Percentiles rank a stretch among this genome's conserved stretches.
phyloP scores from a whole-genome alignment of 768 basidiomycete genomes.

The Russula griseocarnosa region DNA sequence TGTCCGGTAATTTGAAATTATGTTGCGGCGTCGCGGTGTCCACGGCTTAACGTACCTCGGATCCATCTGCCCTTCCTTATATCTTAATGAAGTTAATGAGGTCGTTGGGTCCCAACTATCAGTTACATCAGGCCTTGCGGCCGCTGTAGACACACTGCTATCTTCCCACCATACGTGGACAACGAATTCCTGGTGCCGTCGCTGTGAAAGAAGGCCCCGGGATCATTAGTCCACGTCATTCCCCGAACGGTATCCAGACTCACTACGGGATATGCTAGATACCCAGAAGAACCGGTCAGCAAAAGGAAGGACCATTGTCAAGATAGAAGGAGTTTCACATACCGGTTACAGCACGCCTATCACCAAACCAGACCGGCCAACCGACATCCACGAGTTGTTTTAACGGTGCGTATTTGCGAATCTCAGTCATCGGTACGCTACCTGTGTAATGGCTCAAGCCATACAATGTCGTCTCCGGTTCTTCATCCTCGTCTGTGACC shows the following conservation, averaged over 20 bases:
- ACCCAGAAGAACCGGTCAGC: neutral
- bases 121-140: neutral
- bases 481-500: conserved; percentile 36
- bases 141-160: neutral
- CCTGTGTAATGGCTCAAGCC: conserved; percentile 31
- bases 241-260: conserved; percentile 1
- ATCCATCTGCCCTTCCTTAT: conserved; percentile 20
- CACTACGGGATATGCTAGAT: conserved; percentile 21
- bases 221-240: neutral
- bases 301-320: neutral
- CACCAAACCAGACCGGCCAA: conserved; percentile 18
- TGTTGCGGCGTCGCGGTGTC: neutral
- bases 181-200: conserved; percentile 20
- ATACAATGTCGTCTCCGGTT: conserved; percentile 22
- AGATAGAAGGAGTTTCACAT: neutral
- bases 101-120: conserved; percentile 17
- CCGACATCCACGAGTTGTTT: conserved; percentile 24
- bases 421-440: conserved; percentile 20
- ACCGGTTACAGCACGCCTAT: conserved; percentile 12
- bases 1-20: conserved; percentile 4
- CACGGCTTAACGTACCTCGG: conserved; percentile 9
- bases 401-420: conserved; percentile 17
- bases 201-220: conserved; percentile 8
- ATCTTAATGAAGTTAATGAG: conserved; percentile 16
- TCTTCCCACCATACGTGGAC: conserved; percentile 24